Conservation (phyloP, 371 early-diverging fungal genomes). For the Mycotypha africana region DNA sequence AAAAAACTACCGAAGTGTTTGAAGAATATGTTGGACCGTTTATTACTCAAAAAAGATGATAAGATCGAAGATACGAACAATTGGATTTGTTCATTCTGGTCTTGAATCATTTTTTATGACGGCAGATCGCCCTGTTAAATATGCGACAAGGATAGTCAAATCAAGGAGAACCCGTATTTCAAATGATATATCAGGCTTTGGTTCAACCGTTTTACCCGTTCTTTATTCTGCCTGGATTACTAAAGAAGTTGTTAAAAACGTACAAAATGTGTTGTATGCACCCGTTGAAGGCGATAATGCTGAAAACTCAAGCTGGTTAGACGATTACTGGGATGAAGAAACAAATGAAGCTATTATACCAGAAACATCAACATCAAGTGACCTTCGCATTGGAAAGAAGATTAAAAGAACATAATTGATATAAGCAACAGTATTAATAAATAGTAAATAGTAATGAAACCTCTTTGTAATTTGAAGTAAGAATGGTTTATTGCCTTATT, state of each 20-base stretch:
- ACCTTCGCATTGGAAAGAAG: too few relatives aligned
- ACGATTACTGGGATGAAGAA: too few relatives aligned
- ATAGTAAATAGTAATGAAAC: too few relatives aligned
- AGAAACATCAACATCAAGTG: too few relatives aligned
- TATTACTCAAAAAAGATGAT: conserved; percentile 1
- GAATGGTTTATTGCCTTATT: too few relatives aligned
- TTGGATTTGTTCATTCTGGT: conserved; percentile 11
- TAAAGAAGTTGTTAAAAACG: conserved; percentile 9
- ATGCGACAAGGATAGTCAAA: conserved; percentile 6
- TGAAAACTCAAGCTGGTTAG: conserved; percentile 6
- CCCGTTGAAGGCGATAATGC: conserved; percentile 1
- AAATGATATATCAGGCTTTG: conserved; percentile 8
- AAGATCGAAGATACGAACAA: background rate
- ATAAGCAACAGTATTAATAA: too few relatives aligned
- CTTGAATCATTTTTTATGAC: conserved; percentile 1
- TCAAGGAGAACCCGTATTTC: conserved; percentile 3
- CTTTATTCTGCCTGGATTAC: conserved; percentile 5
- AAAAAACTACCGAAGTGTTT: conserved; percentile 5
- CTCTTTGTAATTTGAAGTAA: too few relatives aligned
- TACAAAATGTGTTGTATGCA: background rate
- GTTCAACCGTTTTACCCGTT: conserved; percentile 3
- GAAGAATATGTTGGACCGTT: conserved; percentile 10
- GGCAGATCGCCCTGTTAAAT: conserved; percentile 4
- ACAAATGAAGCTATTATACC: too few relatives aligned
- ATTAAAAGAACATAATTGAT: too few relatives aligned